Base-by-base conservation (phyloP, 75 land plant species). In the Pinus taeda region DNA sequence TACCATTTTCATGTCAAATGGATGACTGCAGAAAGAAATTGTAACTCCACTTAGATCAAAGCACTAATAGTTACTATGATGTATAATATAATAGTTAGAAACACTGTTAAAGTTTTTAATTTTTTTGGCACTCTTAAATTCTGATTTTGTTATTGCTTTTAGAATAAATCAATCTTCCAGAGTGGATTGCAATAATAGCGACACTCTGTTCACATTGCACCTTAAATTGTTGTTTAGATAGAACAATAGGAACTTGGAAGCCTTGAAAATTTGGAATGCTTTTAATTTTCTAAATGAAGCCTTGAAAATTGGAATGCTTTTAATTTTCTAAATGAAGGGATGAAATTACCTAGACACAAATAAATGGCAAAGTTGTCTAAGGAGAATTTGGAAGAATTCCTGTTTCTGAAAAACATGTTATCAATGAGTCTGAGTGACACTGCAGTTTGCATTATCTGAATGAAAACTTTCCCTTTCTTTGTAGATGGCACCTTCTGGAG, bases 401-500 rank as follows among this genome's bases (percentile, higher is more conserved):
- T 69, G 22, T 69, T 69, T 42, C 24, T 18, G 15, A 20, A 20
- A 18, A 9, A 42, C 21, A 69, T 42, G 21, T 69, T 20, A 24
- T 69, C 12, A 20, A 20, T n/a, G 21, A 18, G 22, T 42, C 12
- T 36, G 30, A 29, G 37, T 65, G 17, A 15, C 15, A 30, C 7
- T 33, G 37, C 42, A 9, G 6, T 11, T 42, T 20, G 22, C 42
- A 12, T 69, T 69, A 20, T 17, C 22, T 18, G 49, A 69, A 69
- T 69, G 18, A 24, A 37, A 1, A 8, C 20, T 78, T 83, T 75
- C 42, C 20, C 3, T 37, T 76, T 36, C 78, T 24, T 57, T 85
- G 73, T 87, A 88, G 90, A 77, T 75, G 30, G 76, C 86, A 14
- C 37, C n/a, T 60, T 78, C 79, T 29, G 86, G 87, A 57, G 24